Conservation (phyloP, 139 green algal genomes). For the Ettlia oleoabundans region DNA sequence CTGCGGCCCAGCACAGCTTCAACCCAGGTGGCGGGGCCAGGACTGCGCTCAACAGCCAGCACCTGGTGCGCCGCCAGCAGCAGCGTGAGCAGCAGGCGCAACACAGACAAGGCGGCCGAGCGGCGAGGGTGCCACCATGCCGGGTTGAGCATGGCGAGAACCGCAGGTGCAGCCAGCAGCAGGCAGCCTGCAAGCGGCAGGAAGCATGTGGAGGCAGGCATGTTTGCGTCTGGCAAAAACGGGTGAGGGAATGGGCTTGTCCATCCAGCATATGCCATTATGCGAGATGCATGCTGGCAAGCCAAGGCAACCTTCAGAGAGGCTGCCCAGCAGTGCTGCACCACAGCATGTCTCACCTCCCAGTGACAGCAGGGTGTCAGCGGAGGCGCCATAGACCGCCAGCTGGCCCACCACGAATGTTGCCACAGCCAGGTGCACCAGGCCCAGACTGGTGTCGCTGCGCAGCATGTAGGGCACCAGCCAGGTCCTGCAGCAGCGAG, state of each 20-base stretch:
- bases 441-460: not conserved
- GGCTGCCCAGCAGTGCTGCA: no score
- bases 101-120: not conserved
- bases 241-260: no score
- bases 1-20: not conserved
- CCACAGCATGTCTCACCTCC: no score
- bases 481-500: conserved; percentile 12
- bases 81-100: not conserved
- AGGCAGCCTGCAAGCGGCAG: no score
- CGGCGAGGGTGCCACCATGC: conserved; percentile 3
- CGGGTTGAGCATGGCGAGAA: not conserved
- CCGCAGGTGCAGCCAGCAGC: not conserved
- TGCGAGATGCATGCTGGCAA: no score
- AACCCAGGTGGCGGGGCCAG: not conserved
- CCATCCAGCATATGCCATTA: no score
- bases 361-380: not conserved
- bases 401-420: not conserved
- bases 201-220: no score
- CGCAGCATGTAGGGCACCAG: not conserved
- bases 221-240: no score
- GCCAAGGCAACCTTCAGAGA: no score
- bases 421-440: not conserved
- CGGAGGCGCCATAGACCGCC: not conserved
- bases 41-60: no score
- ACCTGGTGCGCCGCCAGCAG: not conserved